A percentile compares a stretch with the other conserved stretches of the same genome.
These are phyloP conservation scores for Didymellaceae sp. DNA, from an alignment of 2,329 filamentous ascomycete species.

Conservation along the genomic window DNA sequence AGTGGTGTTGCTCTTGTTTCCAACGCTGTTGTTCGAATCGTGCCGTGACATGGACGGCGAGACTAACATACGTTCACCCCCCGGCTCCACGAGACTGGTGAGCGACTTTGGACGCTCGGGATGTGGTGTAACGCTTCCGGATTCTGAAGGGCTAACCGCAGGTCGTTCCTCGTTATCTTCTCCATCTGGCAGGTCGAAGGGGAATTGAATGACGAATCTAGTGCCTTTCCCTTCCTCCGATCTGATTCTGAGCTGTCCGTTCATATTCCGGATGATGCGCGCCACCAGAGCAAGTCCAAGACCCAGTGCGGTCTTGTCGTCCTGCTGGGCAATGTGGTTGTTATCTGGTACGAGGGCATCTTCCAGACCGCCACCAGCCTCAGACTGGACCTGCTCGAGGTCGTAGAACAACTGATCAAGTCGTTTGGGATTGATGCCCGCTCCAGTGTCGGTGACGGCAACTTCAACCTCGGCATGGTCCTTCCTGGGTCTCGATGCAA, in stretches of 20 bases:
- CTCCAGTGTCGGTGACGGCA: conserved; percentile 75
- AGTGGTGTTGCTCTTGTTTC: neutral
- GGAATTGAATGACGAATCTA: conserved; percentile 79
- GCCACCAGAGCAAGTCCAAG: conserved; percentile 89
- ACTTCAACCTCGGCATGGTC: conserved; percentile 74
- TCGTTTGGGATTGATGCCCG: conserved; percentile 65
- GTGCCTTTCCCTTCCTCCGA: conserved; percentile 84
- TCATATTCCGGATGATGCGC: conserved; percentile 86
- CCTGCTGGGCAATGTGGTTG: conserved; percentile 37
- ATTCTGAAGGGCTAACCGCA: conserved; percentile 15
- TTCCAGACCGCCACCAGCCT: conserved; percentile 36
- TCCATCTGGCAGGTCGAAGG: conserved; percentile 69
- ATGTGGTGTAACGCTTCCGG: conserved; percentile 33
- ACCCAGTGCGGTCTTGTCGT: conserved; percentile 65
- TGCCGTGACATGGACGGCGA: conserved; percentile 42
- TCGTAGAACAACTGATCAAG: conserved; percentile 68
- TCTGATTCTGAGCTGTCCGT: conserved; percentile 82
- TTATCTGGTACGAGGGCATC: conserved; percentile 42
- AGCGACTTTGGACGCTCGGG: conserved; percentile 11
- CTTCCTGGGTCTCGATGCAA: conserved; percentile 50
- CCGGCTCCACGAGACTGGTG: conserved; percentile 20
- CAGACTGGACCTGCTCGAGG: conserved; percentile 66
- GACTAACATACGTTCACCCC: conserved; percentile 68
- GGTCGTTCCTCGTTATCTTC: conserved; percentile 16
- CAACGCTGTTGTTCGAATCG: conserved; percentile 22